phyloP scores from a whole-genome alignment of 192 early-diverging fungal genomes.

The Backusella tuberculispora region DNA sequence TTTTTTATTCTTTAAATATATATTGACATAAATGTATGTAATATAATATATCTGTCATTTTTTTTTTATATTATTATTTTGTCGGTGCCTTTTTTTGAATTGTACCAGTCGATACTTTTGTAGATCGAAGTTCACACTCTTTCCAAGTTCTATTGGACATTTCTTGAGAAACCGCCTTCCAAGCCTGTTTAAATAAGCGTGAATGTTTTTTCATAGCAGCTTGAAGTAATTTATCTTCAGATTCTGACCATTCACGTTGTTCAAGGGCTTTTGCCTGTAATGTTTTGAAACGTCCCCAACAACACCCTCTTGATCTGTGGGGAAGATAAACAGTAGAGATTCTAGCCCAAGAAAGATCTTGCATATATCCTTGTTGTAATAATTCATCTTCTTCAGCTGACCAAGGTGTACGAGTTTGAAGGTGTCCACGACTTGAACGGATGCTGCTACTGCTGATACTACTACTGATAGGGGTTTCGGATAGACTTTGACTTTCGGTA shows the following conservation, averaged over 20 bases:
- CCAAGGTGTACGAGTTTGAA: constrained; percentile 32
- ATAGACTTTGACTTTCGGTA: neutral
- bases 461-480: neutral
- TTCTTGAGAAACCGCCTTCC: constrained; percentile 30
- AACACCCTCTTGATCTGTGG: constrained; percentile 35
- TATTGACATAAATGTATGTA: too few species aligned
- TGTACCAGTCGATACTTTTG: neutral
- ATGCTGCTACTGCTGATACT: too few species aligned
- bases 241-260: constrained; percentile 24
- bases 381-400: constrained; percentile 29
- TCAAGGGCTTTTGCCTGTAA: constrained; percentile 23
- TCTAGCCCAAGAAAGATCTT: constrained; percentile 35
- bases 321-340: constrained; percentile 35
- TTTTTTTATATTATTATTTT: neutral
- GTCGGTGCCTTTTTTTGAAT: neutral
- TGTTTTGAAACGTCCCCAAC: constrained; percentile 35
- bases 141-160: constrained; percentile 27
- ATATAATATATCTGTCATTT: neutral
- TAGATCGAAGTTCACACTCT: constrained; percentile 28
- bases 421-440: neutral
- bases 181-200: constrained; percentile 33
- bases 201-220: constrained; percentile 31
- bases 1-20: too few species aligned
- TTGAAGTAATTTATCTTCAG: constrained; percentile 25
- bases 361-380: constrained; percentile 31